phyloP scores from a whole-genome alignment of 1,139 yeast genomes.

The Debaryomycetaceae sp. region DNA sequence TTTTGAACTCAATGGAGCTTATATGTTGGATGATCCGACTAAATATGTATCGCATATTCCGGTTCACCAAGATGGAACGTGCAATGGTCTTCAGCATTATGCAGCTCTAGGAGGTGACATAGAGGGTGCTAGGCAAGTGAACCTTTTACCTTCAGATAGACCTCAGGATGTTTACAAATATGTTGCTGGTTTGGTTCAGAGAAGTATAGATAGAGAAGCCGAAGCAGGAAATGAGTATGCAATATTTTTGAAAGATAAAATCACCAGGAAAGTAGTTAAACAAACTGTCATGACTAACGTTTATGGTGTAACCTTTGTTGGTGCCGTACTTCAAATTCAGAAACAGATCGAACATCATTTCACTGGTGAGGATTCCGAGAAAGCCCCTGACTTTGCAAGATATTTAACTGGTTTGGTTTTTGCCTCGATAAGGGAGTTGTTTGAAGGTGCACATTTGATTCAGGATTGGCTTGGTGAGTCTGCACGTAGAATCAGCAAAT shows the following conservation, averaged over 20 bases:
- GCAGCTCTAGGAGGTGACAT: conserved; percentile 97
- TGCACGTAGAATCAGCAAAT: conserved; percentile 76
- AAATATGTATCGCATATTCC: conserved; percentile 78
- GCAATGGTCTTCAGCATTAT: conserved; percentile 96
- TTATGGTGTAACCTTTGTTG: conserved; percentile 93
- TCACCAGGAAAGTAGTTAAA: conserved; percentile 45
- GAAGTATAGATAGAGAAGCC: conserved; percentile 59
- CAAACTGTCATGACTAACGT: conserved; percentile 58
- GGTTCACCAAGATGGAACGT: conserved; percentile 96
- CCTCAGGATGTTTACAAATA: conserved; percentile 91
- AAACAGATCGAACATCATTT: conserved; percentile 54
- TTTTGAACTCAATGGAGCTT: conserved; percentile 73
- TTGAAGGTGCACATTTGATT: conserved; percentile 88
- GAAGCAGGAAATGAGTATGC: conserved; percentile 55
- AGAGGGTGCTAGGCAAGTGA: conserved; percentile 93
- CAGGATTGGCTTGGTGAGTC: conserved; percentile 95
- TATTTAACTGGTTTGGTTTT: conserved; percentile 80
- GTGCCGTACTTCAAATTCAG: conserved; percentile 85
- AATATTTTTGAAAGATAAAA: conserved; percentile 51
- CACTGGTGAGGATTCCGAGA: conserved; percentile 40
- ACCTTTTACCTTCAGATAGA: conserved; percentile 65
- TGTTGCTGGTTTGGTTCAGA: conserved; percentile 73
- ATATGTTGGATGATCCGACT: conserved; percentile 68
- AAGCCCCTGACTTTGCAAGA: conserved; percentile 46
- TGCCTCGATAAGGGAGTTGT: conserved; percentile 78